Percentiles rank a stretch among this genome's conserved stretches.
These are phyloP conservation scores for Pseudogymnoascus sp. DNA, from an alignment of 2,329 filamentous ascomycete genomes.

Conservation along the genomic window DNA sequence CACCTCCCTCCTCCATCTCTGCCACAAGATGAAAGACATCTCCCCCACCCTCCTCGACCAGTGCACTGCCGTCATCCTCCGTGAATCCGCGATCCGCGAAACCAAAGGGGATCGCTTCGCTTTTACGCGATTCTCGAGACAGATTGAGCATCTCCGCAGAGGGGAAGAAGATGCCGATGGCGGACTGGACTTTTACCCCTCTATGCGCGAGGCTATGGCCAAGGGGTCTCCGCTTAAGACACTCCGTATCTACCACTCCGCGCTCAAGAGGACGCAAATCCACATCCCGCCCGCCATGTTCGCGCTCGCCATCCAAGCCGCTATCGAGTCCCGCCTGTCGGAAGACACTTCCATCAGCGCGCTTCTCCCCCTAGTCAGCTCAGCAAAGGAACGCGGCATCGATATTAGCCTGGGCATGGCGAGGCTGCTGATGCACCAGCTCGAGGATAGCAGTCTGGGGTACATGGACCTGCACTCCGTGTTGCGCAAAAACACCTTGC, in stretches of 20 bases:
- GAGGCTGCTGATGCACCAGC: constrained; percentile 20
- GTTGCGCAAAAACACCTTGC: not conserved
- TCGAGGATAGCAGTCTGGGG: not conserved
- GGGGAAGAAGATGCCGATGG: not conserved
- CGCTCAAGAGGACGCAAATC: constrained; percentile 12
- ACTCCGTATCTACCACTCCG: constrained; percentile 21
- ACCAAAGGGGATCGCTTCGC: not conserved
- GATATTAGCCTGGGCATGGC: constrained; percentile 17
- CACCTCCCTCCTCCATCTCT: constrained; percentile 18
- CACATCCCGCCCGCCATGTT: constrained; percentile 14
- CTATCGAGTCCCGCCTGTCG: constrained; percentile 13
- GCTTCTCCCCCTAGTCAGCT: constrained; percentile 26
- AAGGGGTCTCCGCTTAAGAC: constrained; percentile 15
- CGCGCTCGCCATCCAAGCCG: constrained; percentile 22
- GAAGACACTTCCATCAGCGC: too few relatives aligned
- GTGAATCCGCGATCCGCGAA: not conserved
- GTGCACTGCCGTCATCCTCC: constrained; percentile 18
- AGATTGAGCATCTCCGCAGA: not conserved
- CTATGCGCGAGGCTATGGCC: constrained; percentile 18
- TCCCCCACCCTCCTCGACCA: constrained; percentile 11
- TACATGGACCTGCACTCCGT: not conserved
- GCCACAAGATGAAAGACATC: constrained; percentile 12
- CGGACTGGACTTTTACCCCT: not conserved
- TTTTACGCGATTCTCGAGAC: not conserved
- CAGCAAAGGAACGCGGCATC: constrained; percentile 16